These are phyloP conservation scores for Odontarrhena argentea DNA, from an alignment of 345 rosid genomes.

Conservation along the genomic window DNA sequence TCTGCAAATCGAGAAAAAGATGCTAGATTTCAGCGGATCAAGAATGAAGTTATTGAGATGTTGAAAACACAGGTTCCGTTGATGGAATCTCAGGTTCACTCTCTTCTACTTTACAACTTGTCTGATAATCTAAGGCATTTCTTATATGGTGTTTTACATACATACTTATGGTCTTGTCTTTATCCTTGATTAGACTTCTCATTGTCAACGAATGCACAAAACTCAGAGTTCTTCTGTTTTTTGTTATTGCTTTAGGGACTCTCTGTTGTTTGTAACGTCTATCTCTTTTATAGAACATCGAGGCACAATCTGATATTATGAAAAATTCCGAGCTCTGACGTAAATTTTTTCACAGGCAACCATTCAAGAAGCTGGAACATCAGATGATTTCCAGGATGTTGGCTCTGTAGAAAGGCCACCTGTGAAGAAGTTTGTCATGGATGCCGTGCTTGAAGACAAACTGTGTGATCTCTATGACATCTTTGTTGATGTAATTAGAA, in stretches of 20 bases:
- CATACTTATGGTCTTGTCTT: not conserved
- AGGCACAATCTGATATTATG: not conserved
- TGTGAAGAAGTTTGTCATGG: conserved; percentile 65
- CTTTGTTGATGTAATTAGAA: conserved; percentile 68
- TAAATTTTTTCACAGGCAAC: conserved; percentile 45
- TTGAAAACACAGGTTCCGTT: conserved; percentile 54
- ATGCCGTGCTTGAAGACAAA: conserved; percentile 72
- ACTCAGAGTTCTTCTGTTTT: not conserved
- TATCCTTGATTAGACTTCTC: conserved; percentile 6
- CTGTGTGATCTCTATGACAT: conserved; percentile 95
- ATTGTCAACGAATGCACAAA: conserved; percentile 14
- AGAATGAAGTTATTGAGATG: conserved; percentile 84
- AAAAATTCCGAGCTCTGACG: conserved; percentile 8
- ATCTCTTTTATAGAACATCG: not conserved
- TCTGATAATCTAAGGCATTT: conserved; percentile 9
- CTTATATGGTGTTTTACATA: not conserved
- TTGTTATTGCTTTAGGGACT: too few species aligned
- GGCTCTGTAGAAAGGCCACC: conserved; percentile 54
- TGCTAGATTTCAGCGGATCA: conserved; percentile 71
- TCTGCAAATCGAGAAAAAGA: conserved; percentile 84
- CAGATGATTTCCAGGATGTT: conserved; percentile 75
- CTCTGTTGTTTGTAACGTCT: not conserved
- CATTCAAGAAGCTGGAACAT: conserved; percentile 62
- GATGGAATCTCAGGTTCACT: conserved; percentile 65
- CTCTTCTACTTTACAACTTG: conserved; percentile 1